Evolutionary conservation across 495 filamentous ascomycete genomes (phyloP), one percentile per base, ranked within the genome.

Genomic region (Penicillium nucicola): DNA sequence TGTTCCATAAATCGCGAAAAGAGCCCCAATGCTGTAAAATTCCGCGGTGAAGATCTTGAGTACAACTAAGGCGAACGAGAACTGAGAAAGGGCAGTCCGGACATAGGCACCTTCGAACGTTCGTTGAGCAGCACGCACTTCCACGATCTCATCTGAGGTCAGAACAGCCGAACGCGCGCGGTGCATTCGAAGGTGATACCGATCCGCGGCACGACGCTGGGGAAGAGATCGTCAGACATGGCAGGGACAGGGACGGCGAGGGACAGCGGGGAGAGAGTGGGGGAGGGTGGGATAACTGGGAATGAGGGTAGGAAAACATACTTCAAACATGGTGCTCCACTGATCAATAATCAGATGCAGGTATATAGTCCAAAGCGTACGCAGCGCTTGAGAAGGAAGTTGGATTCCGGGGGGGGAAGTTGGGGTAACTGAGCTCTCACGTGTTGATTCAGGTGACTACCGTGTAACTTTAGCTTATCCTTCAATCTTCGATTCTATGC

Each of bases 51-150:
- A 97, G 67, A 98, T 95, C 72, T 92, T 95, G 42, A 98, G 82
- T 8, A 98, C 87, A 50, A 98, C 84, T 14, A 98, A 84, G 36
- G 92, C 84, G 62, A 98, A 97, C 42, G 85, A 89, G 79, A 97
- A 97, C 67, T 97, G 92, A 3, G 85, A 86, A 28, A 97, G 84
- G 0, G 92, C 89, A 0, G 93, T 98, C 43, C 93, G 90, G 53
- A 96, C 83, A 71, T 98, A 98, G 28, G 93, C 95, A 1, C 93
- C 93, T 75, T 97, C 93, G 57, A 97, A 98, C 13, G 93, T 98
- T 14, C 93, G 81, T 67, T 98, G 93, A 4, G 92, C 87, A 0
- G 92, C 92, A 49, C 92, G 89, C 58, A 97, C 87, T 65, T 97
- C 92, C 45, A 96, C 88, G 10, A 98, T 82, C 64, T 98, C 93